Evolutionary conservation across 495 filamentous ascomycete genomes (phyloP).

Genomic region (Apiosordaria backusii): DNA sequence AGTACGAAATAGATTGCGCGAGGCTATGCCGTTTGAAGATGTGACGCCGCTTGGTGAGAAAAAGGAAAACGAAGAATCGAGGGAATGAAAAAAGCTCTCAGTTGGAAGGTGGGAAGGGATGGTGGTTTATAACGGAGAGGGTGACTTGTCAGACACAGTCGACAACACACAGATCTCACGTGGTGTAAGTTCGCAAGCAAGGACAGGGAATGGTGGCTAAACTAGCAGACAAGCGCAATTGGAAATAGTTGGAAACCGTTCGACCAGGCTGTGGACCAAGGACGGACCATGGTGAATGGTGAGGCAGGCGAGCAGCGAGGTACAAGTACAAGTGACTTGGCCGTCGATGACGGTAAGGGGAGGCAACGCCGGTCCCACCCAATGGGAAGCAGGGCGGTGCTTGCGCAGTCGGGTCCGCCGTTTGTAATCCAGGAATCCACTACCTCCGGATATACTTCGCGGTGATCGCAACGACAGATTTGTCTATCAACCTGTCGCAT

Average conservation of each 20-base stretch:
- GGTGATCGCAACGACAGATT: too few species aligned
- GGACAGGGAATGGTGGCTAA: conserved; percentile 17
- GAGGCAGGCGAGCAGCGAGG: conserved; percentile 5
- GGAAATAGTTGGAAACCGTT: conserved; percentile 35
- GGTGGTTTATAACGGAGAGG: conserved; percentile 17
- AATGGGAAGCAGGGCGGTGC: conserved; percentile 2
- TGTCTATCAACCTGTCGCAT: conserved; percentile 4
- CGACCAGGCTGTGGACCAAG: conserved; percentile 14
- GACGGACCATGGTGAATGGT: conserved; percentile 9
- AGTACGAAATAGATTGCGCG: background rate
- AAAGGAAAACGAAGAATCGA: background rate
- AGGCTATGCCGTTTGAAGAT: background rate
- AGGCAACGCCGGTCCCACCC: conserved; percentile 5
- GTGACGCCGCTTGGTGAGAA: background rate
- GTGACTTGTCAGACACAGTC: background rate
- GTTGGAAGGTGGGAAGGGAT: background rate
- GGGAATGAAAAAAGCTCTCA: background rate
- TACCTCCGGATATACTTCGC: too few species aligned
- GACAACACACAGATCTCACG: conserved; percentile 20
- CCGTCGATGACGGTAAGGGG: conserved; percentile 9
- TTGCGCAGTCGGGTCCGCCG: conserved; percentile 11
- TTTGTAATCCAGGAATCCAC: conserved; percentile 4
- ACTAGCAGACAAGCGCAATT: conserved; percentile 20
- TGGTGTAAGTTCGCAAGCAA: conserved; percentile 17
- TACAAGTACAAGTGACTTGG: conserved; percentile 1